phyloP scores from a whole-genome alignment of 352 stramenopile species.

The Globisporangium takayamanum region DNA sequence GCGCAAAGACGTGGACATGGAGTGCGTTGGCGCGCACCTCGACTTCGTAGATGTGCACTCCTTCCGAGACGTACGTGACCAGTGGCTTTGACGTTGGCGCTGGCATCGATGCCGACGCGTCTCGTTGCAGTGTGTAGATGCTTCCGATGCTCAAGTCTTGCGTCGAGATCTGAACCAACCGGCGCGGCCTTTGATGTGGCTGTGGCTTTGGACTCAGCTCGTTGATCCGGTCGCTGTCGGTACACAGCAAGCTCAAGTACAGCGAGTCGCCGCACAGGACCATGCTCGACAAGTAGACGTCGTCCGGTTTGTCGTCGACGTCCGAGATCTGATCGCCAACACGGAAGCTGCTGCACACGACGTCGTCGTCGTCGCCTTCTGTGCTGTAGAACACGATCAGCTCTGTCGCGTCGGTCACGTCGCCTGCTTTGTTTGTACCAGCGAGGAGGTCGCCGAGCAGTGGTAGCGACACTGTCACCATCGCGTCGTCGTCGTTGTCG shows the following conservation, averaged over 20 bases:
- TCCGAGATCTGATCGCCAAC: conserved; percentile 25
- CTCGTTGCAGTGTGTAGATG: conserved; percentile 2
- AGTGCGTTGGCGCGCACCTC: conserved; percentile 27
- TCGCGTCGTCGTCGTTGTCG: conserved; percentile 9
- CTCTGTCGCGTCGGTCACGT: conserved; percentile 18
- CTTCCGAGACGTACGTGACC: conserved; percentile 42
- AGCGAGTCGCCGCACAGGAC: conserved; percentile 33
- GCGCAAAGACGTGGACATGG: conserved; percentile 32
- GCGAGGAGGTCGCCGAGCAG: conserved; percentile 23
- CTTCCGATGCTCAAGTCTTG: conserved; percentile 12
- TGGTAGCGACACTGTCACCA: conserved; percentile 16
- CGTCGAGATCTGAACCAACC: conserved; percentile 21
- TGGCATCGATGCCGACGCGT: neutral
- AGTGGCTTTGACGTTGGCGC: conserved; percentile 18
- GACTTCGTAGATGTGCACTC: conserved; percentile 49
- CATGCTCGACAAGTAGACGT: conserved; percentile 44
- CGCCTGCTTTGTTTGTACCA: conserved; percentile 9
- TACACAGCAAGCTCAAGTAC: conserved; percentile 41
- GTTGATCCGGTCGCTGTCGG: conserved; percentile 11
- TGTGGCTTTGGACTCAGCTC: conserved; percentile 10
- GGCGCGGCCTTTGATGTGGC: conserved; percentile 9
- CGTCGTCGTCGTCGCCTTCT: conserved; percentile 9
- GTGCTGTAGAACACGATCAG: conserved; percentile 23
- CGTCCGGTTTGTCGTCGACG: conserved; percentile 20
- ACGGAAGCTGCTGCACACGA: conserved; percentile 18